Evolutionary conservation across 2,329 filamentous ascomycete genomes (phyloP), one percentile per base, ranked within the genome.

Genomic region (Ciborinia camelliae): DNA sequence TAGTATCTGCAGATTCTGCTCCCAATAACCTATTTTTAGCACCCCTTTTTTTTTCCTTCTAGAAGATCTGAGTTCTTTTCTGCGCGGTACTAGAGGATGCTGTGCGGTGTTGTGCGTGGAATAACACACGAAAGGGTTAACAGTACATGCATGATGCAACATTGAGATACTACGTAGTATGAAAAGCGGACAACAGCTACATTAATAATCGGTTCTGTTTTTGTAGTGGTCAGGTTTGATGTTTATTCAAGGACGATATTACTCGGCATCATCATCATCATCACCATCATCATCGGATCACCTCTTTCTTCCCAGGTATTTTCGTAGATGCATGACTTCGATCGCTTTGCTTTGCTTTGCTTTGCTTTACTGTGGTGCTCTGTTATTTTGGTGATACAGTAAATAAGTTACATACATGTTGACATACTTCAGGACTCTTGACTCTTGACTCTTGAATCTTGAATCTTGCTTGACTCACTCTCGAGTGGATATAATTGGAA

Each of bases 131-230:
- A 47, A 35, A 59, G 55, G 35, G 26, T 37, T 35, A 18, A 28
- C n/a, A n/a, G n/a, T n/a, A n/a, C n/a, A n/a, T n/a, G n/a, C n/a
- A n/a, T n/a, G n/a, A 59, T 59, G 55, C 55, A 59, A 59, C 55
- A 59, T 59, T 59, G 41, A 37, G 30, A 59, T 59, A 47, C 41
- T 59, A 59, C 55, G 55, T 59, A 37, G 55, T 59, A 59, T 59
- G 55, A 26, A 26, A 48, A 59, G 32, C 43, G 55, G 55, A 35
- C 41, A 58, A 35, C 35, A 54, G 3, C 41, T n/a, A n/a, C n/a
- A n/a, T 45, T 57, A 45, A 45, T 57, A 57, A 57, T 43, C 26
- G 26, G 12, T 18, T 28, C 14, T 57, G n/a, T 43, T 43, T 43
- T 12, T 26, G 18, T 18, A 39, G 30, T 54, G 26, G 26, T 45